phyloP scores from a whole-genome alignment of 2,329 filamentous ascomycete species.

The Microsporum audouinii region DNA sequence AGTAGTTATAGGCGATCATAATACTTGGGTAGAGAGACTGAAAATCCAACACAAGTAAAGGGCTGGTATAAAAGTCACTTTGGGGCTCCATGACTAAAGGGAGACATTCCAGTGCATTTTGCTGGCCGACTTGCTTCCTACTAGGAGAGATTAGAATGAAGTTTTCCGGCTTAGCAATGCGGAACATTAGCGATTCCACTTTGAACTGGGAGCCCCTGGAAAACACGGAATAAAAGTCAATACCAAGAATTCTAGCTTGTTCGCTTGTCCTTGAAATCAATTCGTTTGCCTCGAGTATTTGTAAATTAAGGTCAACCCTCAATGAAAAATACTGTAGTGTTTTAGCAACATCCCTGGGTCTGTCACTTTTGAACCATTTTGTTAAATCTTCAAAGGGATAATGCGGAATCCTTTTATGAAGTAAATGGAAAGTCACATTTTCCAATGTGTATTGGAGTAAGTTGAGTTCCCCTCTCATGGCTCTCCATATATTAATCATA shows the following conservation, averaged over 20 bases:
- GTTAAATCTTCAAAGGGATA: constrained; percentile 72
- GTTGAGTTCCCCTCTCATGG: constrained; percentile 87
- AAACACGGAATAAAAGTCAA: constrained; percentile 96
- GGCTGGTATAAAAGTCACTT: constrained; percentile 84
- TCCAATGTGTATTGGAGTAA: constrained; percentile 92
- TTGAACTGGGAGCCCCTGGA: constrained; percentile 95
- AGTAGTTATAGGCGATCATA: constrained; percentile 99
- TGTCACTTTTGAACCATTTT: constrained; percentile 63
- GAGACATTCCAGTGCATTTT: constrained; percentile 88
- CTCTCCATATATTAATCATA: constrained; percentile 94
- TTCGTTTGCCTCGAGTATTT: constrained; percentile 84
- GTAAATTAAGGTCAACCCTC: constrained; percentile 69
- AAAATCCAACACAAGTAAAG: constrained; percentile 84
- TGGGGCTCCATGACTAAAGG: constrained; percentile 96
- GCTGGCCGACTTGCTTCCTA: constrained; percentile 78
- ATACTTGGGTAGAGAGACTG: constrained; percentile 93
- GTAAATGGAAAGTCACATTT: constrained; percentile 82
- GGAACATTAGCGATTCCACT: constrained; percentile 96
- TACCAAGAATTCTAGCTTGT: constrained; percentile 80
- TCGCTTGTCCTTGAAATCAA: constrained; percentile 81
- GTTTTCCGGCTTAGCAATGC: constrained; percentile 94
- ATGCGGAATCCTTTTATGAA: constrained; percentile 79
- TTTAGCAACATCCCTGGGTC: constrained; percentile 58
- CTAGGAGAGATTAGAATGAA: constrained; percentile 83
- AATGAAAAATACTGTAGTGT: constrained; percentile 66